A percentile compares a stretch with the other conserved stretches of the same genome.
These are phyloP conservation scores for Cryptosporidium parvum DNA, from an alignment of 169 alveolate genomes.

Conservation along the genomic window DNA sequence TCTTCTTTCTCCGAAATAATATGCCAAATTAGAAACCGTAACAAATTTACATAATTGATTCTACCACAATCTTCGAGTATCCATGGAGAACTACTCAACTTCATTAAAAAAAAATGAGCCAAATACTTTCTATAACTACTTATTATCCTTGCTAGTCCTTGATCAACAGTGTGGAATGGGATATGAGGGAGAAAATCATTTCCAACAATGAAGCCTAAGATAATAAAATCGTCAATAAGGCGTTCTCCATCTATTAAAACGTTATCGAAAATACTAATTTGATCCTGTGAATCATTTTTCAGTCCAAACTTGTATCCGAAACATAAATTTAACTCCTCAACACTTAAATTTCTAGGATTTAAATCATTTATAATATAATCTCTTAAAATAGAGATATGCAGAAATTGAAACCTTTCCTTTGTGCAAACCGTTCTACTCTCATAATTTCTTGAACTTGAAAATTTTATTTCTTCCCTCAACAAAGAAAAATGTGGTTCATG, in stretches of 20 bases:
- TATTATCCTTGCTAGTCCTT: conserved; percentile 90
- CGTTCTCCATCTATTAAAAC: conserved; percentile 68
- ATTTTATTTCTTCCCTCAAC: conserved; percentile 92
- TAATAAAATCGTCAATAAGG: conserved; percentile 93
- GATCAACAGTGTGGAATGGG: conserved; percentile 88
- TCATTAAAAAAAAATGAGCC: conserved; percentile 75
- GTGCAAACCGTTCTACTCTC: conserved; percentile 74
- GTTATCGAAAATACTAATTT: neutral
- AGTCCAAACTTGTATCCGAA: neutral
- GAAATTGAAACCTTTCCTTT: conserved; percentile 77
- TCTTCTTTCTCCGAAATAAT: conserved; percentile 83
- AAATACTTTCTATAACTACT: conserved; percentile 82
- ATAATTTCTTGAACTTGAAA: conserved; percentile 73
- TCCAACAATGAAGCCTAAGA: conserved; percentile 94
- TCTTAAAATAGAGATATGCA: conserved; percentile 79
- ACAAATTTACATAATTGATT: conserved; percentile 78
- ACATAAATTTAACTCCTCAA: conserved; percentile 43
- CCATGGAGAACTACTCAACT: conserved; percentile 73
- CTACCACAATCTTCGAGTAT: conserved; percentile 81
- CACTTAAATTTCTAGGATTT: conserved; percentile 46
- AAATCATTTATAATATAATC: conserved; percentile 73
- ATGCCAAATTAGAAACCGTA: conserved; percentile 77
- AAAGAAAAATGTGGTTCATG: conserved; percentile 95
- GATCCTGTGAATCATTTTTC: neutral
- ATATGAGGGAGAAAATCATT: conserved; percentile 96